Percentiles rank a stretch among this genome's conserved stretches.
These are phyloP conservation scores for Setomelanomma holmii DNA, from an alignment of 2,329 filamentous ascomycete genomes.

Conservation along the genomic window DNA sequence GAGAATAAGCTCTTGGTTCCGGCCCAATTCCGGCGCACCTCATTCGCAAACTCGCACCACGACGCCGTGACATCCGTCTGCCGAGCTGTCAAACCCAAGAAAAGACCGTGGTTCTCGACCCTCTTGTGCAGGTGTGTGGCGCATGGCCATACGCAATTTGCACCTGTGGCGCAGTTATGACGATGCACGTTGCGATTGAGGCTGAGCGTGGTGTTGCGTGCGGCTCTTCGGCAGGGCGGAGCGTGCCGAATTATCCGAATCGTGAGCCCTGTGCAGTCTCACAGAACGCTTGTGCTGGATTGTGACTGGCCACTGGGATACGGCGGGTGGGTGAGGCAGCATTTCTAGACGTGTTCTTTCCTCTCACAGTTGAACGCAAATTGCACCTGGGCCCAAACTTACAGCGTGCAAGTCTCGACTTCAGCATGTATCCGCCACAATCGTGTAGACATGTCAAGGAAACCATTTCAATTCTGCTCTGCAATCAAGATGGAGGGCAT, in stretches of 20 bases:
- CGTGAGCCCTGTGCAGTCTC: not conserved
- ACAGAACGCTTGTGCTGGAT: not conserved
- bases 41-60: slow-evolving; percentile 6
- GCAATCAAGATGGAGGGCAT: no score
- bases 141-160: slow-evolving; percentile 1
- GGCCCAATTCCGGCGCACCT: slow-evolving; percentile 1
- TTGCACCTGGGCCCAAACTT: no score
- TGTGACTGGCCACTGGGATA: not conserved
- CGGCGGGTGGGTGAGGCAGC: no score
- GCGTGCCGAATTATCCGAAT: slow-evolving; percentile 1
- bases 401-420: no score
- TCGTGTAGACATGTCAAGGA: no score
- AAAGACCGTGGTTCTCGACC: not conserved
- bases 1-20: slow-evolving; percentile 2
- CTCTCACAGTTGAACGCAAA: no score
- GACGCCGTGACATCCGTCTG: slow-evolving; percentile 7
- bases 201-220: not conserved
- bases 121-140: not conserved
- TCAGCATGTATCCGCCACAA: no score
- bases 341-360: no score
- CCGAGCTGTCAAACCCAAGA: slow-evolving; percentile 3
- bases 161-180: slow-evolving; percentile 12
- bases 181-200: slow-evolving; percentile 7
- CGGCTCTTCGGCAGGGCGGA: not conserved
- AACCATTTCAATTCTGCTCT: no score